Percentiles rank a stretch among this genome's conserved stretches.
Evolutionary conservation across 495 filamentous ascomycete genomes (phyloP).

Genomic region (Daldinia caldariorum): DNA sequence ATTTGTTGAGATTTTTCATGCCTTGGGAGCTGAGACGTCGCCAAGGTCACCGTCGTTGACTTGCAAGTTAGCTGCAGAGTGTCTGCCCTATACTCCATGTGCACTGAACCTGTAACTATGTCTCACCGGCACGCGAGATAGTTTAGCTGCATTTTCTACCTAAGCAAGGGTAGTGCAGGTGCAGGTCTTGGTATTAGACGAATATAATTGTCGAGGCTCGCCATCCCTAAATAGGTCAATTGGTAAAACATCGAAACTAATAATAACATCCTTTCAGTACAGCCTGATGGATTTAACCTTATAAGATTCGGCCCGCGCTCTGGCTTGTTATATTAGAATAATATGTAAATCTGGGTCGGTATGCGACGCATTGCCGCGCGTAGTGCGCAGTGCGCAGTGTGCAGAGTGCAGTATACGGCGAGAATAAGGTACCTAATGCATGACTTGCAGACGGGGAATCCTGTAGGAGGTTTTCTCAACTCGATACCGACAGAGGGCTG

Average conservation of each 20-base stretch:
- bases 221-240: background rate
- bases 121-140: constrained; percentile 38
- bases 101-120: constrained; percentile 20
- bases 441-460: constrained; percentile 40
- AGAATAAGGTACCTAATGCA: constrained; percentile 2
- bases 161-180: constrained; percentile 29
- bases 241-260: background rate
- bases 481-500: constrained; percentile 27
- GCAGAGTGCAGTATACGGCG: background rate
- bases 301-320: constrained; percentile 33
- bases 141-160: constrained; percentile 15
- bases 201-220: constrained; percentile 10
- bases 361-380: background rate
- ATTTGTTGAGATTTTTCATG: constrained; percentile 28
- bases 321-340: constrained; percentile 3
- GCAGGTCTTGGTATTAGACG: constrained; percentile 27
- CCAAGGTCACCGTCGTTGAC: constrained; percentile 13
- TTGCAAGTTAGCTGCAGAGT: background rate
- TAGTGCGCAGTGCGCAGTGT: background rate
- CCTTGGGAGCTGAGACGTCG: constrained; percentile 14
- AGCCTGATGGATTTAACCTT: constrained; percentile 37
- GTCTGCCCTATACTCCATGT: constrained; percentile 4
- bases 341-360: no score
- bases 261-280: constrained; percentile 17
- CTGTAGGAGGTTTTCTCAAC: constrained; percentile 13